Conservation (phyloP, 441 rosid species). For the Jatropha multifida region DNA sequence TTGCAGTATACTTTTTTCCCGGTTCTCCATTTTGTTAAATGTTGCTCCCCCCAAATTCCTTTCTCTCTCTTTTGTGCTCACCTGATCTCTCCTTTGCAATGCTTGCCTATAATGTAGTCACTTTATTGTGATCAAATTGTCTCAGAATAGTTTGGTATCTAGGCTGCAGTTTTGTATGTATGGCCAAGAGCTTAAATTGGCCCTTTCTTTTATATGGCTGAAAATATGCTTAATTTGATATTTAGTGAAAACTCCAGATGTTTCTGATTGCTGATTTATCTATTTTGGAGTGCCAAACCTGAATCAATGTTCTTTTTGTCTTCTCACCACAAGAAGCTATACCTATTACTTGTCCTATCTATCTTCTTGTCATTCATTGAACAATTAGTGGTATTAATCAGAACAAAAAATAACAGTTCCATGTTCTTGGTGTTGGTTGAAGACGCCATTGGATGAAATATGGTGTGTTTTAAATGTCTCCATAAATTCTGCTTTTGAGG, state of each 20-base stretch:
- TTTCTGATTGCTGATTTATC: neutral
- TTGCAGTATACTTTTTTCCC: conserved; percentile 27
- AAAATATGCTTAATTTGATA: neutral
- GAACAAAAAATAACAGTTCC: neutral
- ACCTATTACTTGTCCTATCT: neutral
- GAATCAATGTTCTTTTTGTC: conserved; percentile 1
- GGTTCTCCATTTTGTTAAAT: conserved; percentile 17
- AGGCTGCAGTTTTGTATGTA: neutral
- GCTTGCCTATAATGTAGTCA: neutral
- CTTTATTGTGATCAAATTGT: neutral
- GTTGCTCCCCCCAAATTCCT: too few species aligned
- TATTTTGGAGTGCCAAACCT: neutral
- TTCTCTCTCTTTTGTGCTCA: neutral
- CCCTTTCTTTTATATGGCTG: neutral
- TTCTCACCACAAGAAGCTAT: neutral
- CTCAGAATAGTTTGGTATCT: conserved; percentile 4
- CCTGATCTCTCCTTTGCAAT: neutral
- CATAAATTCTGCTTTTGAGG: conserved; percentile 25
- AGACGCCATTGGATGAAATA: conserved; percentile 2
- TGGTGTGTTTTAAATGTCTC: conserved; percentile 12
- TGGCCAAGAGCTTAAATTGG: neutral
- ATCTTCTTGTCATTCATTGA: neutral
- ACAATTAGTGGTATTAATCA: neutral
- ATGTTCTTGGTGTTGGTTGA: neutral
- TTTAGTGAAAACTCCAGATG: neutral